Evolutionary conservation across 805 yeast species (phyloP).

Genomic region (Metschnikowia dekortorum): DNA sequence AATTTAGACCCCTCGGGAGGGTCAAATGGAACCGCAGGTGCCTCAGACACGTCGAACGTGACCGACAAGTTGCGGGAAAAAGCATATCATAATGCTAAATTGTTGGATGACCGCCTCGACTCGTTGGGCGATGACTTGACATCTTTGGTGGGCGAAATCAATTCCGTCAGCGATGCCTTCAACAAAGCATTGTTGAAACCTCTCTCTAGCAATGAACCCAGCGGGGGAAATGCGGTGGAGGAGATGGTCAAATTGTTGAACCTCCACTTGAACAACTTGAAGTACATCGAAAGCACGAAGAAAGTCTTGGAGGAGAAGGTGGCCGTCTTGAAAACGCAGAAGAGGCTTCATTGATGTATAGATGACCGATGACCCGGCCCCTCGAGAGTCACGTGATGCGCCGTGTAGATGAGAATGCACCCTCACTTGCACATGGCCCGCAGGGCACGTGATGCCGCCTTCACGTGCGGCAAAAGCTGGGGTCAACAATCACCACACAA

Average conservation of each 20-base stretch:
- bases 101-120: constrained; percentile 76
- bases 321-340: constrained; percentile 17
- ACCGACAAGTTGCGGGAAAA: constrained; percentile 86
- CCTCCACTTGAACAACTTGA: constrained; percentile 84
- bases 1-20: constrained; percentile 11
- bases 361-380: neutral
- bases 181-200: constrained; percentile 51
- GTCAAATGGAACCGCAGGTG: constrained; percentile 4
- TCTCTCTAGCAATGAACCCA: constrained; percentile 21
- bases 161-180: constrained; percentile 75
- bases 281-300: constrained; percentile 78
- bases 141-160: constrained; percentile 74
- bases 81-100: constrained; percentile 83
- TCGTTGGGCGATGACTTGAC: constrained; percentile 71
- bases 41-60: constrained; percentile 34
- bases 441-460: neutral
- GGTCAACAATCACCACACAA: neutral
- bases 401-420: no score
- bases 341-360: constrained; percentile 6
- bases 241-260: constrained; percentile 79
- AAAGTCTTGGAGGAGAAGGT: constrained; percentile 63
- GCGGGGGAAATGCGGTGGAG: constrained; percentile 42
- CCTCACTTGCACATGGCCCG: no score
- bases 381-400: neutral
- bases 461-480: neutral